Percentiles rank a stretch among this genome's conserved stretches.
These are phyloP conservation scores for Colletotrichum sidae DNA, from an alignment of 2,329 filamentous ascomycete genomes.

Conservation along the genomic window DNA sequence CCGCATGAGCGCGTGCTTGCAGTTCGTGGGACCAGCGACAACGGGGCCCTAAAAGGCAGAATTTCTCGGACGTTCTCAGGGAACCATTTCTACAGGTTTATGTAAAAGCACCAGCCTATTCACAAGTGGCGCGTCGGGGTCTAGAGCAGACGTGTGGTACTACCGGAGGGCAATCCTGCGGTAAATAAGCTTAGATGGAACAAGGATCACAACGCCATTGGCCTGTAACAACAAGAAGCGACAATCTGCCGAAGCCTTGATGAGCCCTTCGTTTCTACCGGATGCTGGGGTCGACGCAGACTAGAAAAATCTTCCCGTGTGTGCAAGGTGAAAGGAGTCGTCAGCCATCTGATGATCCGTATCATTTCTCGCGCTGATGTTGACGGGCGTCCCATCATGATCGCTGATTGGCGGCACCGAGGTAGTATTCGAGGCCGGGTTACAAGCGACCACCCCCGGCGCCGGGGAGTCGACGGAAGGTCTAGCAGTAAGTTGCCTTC, in stretches of 20 bases:
- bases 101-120: neutral
- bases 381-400: neutral
- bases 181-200: slow-evolving; percentile 33
- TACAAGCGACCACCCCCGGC: neutral
- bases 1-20: no score
- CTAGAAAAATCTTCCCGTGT: neutral
- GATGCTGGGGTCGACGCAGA: neutral
- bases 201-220: slow-evolving; percentile 24
- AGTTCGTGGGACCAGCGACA: no score
- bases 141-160: neutral
- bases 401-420: no score
- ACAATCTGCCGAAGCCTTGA: slow-evolving; percentile 10
- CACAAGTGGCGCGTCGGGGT: neutral
- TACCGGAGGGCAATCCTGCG: neutral
- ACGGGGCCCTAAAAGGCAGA: no score
- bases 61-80: no score
- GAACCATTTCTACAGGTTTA: no score
- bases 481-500: slow-evolving; percentile 11
- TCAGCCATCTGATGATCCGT: slow-evolving; percentile 15
- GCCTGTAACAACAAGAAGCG: slow-evolving; percentile 7
- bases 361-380: neutral
- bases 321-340: slow-evolving; percentile 24
- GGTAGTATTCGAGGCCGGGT: no score
- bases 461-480: slow-evolving; percentile 6
- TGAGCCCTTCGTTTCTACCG: neutral